Evolutionary conservation across 768 basidiomycete species (phyloP).

Genomic region (Tricholoma bakamatsutake): DNA sequence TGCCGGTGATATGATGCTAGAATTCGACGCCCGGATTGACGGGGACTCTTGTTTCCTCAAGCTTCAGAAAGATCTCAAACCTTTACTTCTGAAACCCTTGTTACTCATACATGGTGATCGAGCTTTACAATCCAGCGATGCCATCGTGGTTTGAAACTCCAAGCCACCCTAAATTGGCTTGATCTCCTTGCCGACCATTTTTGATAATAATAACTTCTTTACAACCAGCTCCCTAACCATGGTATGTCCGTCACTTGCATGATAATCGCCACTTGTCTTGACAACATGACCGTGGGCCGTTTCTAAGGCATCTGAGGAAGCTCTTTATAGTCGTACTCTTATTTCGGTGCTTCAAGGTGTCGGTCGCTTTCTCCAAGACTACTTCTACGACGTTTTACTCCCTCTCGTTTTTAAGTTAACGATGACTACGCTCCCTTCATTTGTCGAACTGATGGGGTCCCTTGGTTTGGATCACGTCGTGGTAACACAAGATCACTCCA

Average conservation of each 20-base stretch:
- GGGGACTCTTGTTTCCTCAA: neutral
- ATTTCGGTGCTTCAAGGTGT: conserved; percentile 28
- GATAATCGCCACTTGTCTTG: conserved; percentile 39
- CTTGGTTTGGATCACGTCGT: conserved; percentile 55
- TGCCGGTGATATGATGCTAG: too few species aligned
- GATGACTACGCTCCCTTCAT: conserved; percentile 79
- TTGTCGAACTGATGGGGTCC: conserved; percentile 82
- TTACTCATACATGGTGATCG: neutral
- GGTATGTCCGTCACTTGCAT: conserved; percentile 27
- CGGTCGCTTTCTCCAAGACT: conserved; percentile 19
- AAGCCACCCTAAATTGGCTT: conserved; percentile 21
- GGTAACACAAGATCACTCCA: conserved; percentile 31
- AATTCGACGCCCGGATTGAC: neutral
- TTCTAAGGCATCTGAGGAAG: conserved; percentile 38
- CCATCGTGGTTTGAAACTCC: conserved; percentile 10
- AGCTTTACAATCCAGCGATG: conserved; percentile 9
- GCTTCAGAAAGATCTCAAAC: too few species aligned
- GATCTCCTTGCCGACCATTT: conserved; percentile 62
- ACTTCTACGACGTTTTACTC: conserved; percentile 21
- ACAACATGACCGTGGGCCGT: conserved; percentile 54
- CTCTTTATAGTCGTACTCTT: conserved; percentile 34
- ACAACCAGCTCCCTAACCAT: conserved; percentile 21
- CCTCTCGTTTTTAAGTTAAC: conserved; percentile 24
- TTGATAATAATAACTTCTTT: conserved; percentile 33
- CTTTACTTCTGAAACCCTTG: neutral